A percentile compares a stretch with the other conserved stretches of the same genome.
These are phyloP conservation scores for Knufia petricola DNA, from an alignment of 2,329 filamentous ascomycete species.

Conservation along the genomic window DNA sequence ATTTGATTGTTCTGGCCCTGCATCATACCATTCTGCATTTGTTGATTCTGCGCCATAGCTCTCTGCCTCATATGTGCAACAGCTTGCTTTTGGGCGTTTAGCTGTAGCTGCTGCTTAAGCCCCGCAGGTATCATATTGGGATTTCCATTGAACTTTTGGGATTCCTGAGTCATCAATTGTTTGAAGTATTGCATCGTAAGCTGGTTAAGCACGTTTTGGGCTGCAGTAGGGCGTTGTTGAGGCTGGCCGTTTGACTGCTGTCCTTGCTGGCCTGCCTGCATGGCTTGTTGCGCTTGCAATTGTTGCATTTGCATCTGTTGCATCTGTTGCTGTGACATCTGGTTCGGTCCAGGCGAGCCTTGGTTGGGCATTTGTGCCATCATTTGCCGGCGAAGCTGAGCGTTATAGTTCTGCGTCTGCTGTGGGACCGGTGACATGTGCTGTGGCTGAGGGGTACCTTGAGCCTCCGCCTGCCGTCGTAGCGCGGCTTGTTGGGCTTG, in stretches of 20 bases:
- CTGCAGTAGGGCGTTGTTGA: background rate
- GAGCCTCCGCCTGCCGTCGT: slow-evolving; percentile 17
- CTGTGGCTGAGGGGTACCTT: slow-evolving; percentile 21
- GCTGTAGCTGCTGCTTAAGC: slow-evolving; percentile 8
- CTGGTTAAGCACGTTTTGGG: background rate
- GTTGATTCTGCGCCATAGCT: background rate
- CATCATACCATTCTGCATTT: slow-evolving; percentile 11
- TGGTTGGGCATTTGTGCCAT: slow-evolving; percentile 15
- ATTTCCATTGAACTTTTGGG: slow-evolving; percentile 19
- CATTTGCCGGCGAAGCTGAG: slow-evolving; percentile 16
- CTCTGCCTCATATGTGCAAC: background rate
- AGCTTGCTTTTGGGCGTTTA: slow-evolving; percentile 9
- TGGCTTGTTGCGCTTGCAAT: slow-evolving; percentile 14
- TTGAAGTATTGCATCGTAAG: slow-evolving; percentile 10
- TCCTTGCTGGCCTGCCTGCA: slow-evolving; percentile 14
- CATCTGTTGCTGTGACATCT: slow-evolving; percentile 20
- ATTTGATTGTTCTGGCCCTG: slow-evolving; percentile 13
- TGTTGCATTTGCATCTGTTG: slow-evolving; percentile 15
- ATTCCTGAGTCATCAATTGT: slow-evolving; percentile 15
- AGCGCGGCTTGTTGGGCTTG: slow-evolving; percentile 24
- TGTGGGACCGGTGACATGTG: slow-evolving; percentile 22
- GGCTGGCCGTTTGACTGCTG: slow-evolving; percentile 10
- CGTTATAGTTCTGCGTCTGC: slow-evolving; percentile 16
- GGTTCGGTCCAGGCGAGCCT: slow-evolving; percentile 17
- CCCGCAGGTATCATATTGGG: slow-evolving; percentile 14